Percentiles rank a stretch among this genome's conserved stretches.
Conservation (phyloP, 164 flowering plant species). For the Amborella trichopoda region DNA sequence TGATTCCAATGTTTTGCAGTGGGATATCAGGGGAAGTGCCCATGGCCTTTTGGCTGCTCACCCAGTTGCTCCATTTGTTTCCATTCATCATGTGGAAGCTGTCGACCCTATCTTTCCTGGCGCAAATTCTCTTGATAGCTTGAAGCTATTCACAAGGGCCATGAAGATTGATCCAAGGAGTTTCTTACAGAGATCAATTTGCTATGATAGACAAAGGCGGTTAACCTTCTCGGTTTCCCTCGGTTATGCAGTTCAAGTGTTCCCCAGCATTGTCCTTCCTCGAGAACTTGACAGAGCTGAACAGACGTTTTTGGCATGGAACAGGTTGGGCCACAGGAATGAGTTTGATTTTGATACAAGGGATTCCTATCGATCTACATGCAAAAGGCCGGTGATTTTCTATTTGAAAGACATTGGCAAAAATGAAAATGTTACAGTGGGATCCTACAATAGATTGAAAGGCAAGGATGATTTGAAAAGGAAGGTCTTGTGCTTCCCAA, state of each 20-base stretch:
- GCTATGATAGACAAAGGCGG: constrained; percentile 29
- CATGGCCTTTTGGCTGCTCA: constrained; percentile 51
- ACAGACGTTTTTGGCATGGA: constrained; percentile 54
- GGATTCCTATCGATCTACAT: constrained; percentile 29
- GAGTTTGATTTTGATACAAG: constrained; percentile 55
- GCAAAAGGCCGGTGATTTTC: constrained; percentile 42
- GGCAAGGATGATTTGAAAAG: constrained; percentile 36
- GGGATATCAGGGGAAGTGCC: constrained; percentile 52
- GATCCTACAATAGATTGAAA: constrained; percentile 25
- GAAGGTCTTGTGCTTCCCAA: constrained; percentile 47
- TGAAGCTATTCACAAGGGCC: constrained; percentile 37
- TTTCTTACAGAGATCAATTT: constrained; percentile 49
- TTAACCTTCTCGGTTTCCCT: constrained; percentile 43
- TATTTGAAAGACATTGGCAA: constrained; percentile 34
- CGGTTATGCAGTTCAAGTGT: constrained; percentile 57
- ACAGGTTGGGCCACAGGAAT: constrained; percentile 20
- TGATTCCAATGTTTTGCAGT: too few relatives aligned
- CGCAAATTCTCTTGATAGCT: constrained; percentile 28
- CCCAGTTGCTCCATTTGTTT: constrained; percentile 51
- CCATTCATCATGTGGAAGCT: constrained; percentile 56
- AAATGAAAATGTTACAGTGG: constrained; percentile 30
- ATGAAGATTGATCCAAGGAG: constrained; percentile 34
- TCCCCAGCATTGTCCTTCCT: constrained; percentile 39
- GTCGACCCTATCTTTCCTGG: constrained; percentile 54
- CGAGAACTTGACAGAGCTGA: constrained; percentile 50